Percentiles rank a stretch among this genome's conserved stretches.
Conservation (phyloP, 2,329 filamentous ascomycete species). For the Aspergillus udagawae region DNA sequence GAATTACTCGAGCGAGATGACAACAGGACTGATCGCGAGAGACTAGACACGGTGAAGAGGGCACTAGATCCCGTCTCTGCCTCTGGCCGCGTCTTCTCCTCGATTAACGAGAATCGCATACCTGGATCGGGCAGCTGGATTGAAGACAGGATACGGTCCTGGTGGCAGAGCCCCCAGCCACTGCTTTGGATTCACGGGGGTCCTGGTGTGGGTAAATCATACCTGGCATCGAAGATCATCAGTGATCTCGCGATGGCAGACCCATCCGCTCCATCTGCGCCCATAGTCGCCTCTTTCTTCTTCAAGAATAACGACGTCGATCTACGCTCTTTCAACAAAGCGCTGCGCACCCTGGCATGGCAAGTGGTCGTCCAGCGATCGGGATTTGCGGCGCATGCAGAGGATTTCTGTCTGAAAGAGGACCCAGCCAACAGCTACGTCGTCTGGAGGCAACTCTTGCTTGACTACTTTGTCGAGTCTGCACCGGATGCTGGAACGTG, state of each 20-base stretch:
- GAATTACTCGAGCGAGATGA: neutral
- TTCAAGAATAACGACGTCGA: constrained; percentile 13
- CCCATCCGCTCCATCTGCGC: neutral
- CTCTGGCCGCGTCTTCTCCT: neutral
- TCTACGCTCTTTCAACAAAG: constrained; percentile 11
- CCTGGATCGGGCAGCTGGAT: neutral
- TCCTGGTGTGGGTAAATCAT: constrained; percentile 11
- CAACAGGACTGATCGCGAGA: neutral
- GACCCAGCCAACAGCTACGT: constrained; percentile 1
- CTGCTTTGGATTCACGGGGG: constrained; percentile 14
- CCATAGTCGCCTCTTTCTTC: constrained; percentile 10
- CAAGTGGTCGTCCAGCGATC: constrained; percentile 1
- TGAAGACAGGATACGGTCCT: neutral
- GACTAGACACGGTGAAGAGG: neutral
- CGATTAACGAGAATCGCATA: neutral
- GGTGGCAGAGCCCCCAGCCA: constrained; percentile 3
- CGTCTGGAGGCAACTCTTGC: constrained; percentile 1
- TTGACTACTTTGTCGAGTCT: neutral
- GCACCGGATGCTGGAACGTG: neutral
- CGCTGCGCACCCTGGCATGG: constrained; percentile 10
- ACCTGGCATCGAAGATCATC: constrained; percentile 12
- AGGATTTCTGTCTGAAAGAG: constrained; percentile 3
- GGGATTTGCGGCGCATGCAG: constrained; percentile 2
- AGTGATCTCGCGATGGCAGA: neutral
- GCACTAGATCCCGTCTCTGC: neutral